Conservation (phyloP, 1,139 yeast species). For the Kodamaea arcana region DNA sequence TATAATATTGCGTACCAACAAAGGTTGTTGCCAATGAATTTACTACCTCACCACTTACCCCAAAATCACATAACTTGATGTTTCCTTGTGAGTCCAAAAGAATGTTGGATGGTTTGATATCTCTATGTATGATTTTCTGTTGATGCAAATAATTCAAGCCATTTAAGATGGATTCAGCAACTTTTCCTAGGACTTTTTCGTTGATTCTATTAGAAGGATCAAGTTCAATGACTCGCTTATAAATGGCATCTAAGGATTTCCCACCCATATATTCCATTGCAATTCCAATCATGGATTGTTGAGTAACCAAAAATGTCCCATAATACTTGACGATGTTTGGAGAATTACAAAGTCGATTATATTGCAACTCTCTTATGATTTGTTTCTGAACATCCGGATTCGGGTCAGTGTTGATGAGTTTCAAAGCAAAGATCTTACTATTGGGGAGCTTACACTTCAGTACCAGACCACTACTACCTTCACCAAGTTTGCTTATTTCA, state of each 20-base stretch:
- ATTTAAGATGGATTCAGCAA: slow-evolving; percentile 77
- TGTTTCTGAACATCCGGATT: slow-evolving; percentile 83
- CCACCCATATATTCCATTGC: slow-evolving; percentile 99
- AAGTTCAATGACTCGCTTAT: slow-evolving; percentile 56
- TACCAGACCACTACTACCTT: slow-evolving; percentile 93
- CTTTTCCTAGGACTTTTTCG: slow-evolving; percentile 85
- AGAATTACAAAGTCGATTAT: slow-evolving; percentile 76
- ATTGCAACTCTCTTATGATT: slow-evolving; percentile 83
- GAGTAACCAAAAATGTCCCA: slow-evolving; percentile 82
- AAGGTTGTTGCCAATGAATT: slow-evolving; percentile 92
- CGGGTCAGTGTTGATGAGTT: slow-evolving; percentile 69
- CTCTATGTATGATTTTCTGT: slow-evolving; percentile 86
- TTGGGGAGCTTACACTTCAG: slow-evolving; percentile 61
- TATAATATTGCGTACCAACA: slow-evolving; percentile 94
- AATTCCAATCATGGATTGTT: slow-evolving; percentile 72
- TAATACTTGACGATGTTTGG: slow-evolving; percentile 86
- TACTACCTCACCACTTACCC: slow-evolving; percentile 97
- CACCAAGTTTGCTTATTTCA: slow-evolving; percentile 73
- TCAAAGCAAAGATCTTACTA: slow-evolving; percentile 72
- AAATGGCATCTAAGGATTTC: slow-evolving; percentile 83
- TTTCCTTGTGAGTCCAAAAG: slow-evolving; percentile 70
- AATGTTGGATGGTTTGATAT: slow-evolving; percentile 90
- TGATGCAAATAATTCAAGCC: slow-evolving; percentile 88
- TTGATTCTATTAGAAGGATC: slow-evolving; percentile 80
- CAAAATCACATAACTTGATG: slow-evolving; percentile 93